A percentile compares a stretch with the other conserved stretches of the same genome.
phyloP scores from a whole-genome alignment of 306 rosid species.

The Citrullus colocynthis region DNA sequence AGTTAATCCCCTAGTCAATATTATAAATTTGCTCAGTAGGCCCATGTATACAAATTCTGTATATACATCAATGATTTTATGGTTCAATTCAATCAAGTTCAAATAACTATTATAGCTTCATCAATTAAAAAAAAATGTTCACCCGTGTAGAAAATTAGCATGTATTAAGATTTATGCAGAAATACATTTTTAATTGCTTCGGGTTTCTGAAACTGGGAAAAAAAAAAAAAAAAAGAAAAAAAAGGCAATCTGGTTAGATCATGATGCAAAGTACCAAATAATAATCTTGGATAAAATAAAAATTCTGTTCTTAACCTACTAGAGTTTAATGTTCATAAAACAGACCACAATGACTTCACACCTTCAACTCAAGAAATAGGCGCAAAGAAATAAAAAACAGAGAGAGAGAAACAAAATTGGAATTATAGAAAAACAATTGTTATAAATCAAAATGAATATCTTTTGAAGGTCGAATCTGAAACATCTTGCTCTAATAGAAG shows the following conservation, averaged over 20 bases:
- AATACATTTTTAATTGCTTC: not conserved
- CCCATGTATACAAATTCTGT: not conserved
- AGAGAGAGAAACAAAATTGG: no score
- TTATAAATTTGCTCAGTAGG: not conserved
- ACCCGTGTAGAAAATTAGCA: no score
- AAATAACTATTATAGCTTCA: not conserved
- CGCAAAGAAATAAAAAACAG: no score
- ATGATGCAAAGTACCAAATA: not conserved
- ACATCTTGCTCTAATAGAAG: no score
- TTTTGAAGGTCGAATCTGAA: not conserved
- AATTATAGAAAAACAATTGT: no score
- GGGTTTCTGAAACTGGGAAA: not conserved
- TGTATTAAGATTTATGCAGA: not conserved
- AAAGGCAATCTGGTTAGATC: not conserved
- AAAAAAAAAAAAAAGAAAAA: not conserved
- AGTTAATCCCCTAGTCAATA: not conserved
- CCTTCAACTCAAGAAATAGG: not conserved
- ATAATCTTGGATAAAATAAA: not conserved
- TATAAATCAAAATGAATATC: no score
- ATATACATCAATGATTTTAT: not conserved
- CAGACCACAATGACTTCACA: not conserved
- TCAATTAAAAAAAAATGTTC: no score
- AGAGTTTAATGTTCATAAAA: not conserved
- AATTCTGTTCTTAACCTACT: not conserved
- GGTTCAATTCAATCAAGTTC: not conserved